Conservation (phyloP, 2,329 filamentous ascomycete species). For the Botryosphaeria dothidea region DNA sequence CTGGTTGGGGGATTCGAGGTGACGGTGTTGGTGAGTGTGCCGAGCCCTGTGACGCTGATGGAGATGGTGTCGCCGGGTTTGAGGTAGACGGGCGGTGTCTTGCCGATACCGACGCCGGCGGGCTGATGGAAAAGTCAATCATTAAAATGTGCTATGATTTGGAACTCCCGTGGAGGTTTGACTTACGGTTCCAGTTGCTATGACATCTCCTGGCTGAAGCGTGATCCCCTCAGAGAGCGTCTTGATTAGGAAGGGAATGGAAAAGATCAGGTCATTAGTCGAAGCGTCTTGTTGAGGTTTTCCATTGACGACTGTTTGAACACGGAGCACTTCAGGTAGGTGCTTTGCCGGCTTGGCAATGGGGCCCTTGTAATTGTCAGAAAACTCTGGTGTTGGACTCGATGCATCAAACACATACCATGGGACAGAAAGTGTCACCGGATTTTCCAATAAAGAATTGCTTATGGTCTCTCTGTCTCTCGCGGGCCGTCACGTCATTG, state of each 20-base stretch:
- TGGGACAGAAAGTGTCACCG: slow-evolving; percentile 57
- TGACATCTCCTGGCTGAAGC: slow-evolving; percentile 47
- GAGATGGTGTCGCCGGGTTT: slow-evolving; percentile 44
- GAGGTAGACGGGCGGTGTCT: slow-evolving; percentile 31
- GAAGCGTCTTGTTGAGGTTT: slow-evolving; percentile 52
- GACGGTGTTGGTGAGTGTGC: slow-evolving; percentile 42
- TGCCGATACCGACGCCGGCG: slow-evolving; percentile 52
- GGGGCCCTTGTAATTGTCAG: slow-evolving; percentile 39
- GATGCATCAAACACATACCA: slow-evolving; percentile 35
- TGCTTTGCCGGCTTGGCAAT: slow-evolving; percentile 51
- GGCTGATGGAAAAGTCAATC: neutral
- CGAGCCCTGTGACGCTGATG: slow-evolving; percentile 33
- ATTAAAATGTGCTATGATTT: too few relatives aligned
- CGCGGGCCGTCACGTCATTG: slow-evolving; percentile 59
- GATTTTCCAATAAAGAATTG: slow-evolving; percentile 63
- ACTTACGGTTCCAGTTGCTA: slow-evolving; percentile 46
- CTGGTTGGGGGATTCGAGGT: slow-evolving; percentile 35
- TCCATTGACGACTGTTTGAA: slow-evolving; percentile 53
- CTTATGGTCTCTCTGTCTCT: slow-evolving; percentile 59
- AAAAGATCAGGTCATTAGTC: slow-evolving; percentile 49
- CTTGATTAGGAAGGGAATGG: slow-evolving; percentile 49
- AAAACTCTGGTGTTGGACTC: neutral
- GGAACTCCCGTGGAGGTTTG: neutral
- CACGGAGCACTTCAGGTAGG: slow-evolving; percentile 44
- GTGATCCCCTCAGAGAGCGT: slow-evolving; percentile 49